phyloP scores from a whole-genome alignment of 108 stramenopile genomes.

The Poteriospumella lacustris region DNA sequence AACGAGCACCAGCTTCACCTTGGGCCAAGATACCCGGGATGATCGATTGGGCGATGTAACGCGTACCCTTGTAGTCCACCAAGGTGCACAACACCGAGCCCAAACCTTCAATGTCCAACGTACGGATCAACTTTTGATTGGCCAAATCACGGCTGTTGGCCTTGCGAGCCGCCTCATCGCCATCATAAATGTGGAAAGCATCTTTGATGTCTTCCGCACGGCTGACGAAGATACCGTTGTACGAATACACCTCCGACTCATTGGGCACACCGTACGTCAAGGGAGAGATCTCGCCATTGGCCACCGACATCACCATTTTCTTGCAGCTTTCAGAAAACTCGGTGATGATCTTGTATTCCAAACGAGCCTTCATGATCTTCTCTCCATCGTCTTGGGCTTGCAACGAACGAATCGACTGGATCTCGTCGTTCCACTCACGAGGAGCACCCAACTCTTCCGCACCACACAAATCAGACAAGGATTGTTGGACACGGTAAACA shows the following conservation, averaged over 20 bases:
- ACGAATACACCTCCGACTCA: not conserved
- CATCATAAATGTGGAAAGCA: constrained; percentile 11
- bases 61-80: constrained; percentile 16
- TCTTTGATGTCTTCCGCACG: constrained; percentile 3
- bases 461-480: not conserved
- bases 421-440: constrained; percentile 30
- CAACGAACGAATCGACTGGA: constrained; percentile 5
- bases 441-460: constrained; percentile 11
- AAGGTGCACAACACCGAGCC: not conserved
- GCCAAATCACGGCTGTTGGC: not conserved
- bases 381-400: not conserved
- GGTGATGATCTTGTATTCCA: constrained; percentile 15
- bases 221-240: constrained; percentile 28
- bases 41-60: constrained; percentile 2
- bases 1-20: constrained; percentile 10
- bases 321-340: constrained; percentile 22
- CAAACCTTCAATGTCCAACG: not conserved
- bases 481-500: not conserved
- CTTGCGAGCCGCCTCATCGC: constrained; percentile 15
- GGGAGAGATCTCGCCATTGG: not conserved
- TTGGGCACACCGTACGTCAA: not conserved
- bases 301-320: not conserved
- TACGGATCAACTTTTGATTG: constrained; percentile 15
- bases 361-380: constrained; percentile 6
- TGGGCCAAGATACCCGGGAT: constrained; percentile 16